Percentiles rank a stretch among this genome's conserved stretches.
Conservation (phyloP, 306 rosid genomes). For the Abrus precatorius region DNA sequence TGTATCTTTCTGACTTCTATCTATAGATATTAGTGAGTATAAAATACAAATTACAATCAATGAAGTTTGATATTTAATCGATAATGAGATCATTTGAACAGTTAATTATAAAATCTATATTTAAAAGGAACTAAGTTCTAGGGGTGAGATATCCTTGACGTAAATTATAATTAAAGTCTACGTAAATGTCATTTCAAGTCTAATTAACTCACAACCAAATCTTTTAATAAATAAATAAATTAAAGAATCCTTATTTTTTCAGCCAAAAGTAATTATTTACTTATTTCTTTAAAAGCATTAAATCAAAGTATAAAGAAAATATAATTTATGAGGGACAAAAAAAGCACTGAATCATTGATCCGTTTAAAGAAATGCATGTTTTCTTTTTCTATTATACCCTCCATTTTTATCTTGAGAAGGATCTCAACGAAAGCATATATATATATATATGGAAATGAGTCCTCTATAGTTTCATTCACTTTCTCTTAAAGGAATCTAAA, state of each 20-base stretch:
- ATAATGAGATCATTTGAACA: too few species aligned
- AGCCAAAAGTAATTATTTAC: not conserved
- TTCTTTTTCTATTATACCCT: not conserved
- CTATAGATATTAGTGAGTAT: too few species aligned
- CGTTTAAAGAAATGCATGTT: not conserved
- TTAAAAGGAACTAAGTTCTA: too few species aligned
- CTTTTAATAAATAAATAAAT: not conserved
- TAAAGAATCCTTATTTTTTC: not conserved
- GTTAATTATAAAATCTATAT: too few species aligned
- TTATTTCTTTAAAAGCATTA: not conserved
- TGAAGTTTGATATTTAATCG: too few species aligned
- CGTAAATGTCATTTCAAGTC: not conserved
- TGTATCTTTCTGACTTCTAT: too few species aligned
- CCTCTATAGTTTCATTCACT: not conserved
- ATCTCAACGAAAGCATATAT: not conserved
- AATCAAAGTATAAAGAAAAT: too few species aligned
- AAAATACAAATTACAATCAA: too few species aligned
- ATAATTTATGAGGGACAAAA: too few species aligned
- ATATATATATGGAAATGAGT: not conserved
- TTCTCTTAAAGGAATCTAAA: not conserved
- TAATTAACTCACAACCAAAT: not conserved
- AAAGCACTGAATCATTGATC: not conserved
- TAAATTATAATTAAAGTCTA: too few species aligned
- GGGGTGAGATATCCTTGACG: too few species aligned
- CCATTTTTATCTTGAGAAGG: not conserved